Evolutionary conservation across 768 basidiomycete species (phyloP).

Genomic region (Rhodotorula diobovata): DNA sequence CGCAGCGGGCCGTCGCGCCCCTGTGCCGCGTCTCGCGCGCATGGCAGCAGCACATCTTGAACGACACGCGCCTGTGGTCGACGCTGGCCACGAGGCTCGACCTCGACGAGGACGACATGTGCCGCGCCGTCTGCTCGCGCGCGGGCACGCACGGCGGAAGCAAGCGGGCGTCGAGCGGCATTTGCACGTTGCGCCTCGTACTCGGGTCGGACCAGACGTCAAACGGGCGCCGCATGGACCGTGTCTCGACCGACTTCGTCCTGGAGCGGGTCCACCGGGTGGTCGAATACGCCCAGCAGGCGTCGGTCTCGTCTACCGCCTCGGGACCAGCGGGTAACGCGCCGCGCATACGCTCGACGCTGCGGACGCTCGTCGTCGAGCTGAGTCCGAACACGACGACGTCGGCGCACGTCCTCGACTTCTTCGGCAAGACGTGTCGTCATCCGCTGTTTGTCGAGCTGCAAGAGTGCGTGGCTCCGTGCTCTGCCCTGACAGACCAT

Average conservation of each 20-base stretch:
- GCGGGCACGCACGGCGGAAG: neutral
- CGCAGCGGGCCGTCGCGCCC: neutral
- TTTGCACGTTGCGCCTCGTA: neutral
- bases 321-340: neutral
- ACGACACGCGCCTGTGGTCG: conserved; percentile 28
- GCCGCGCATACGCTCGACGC: neutral
- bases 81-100: neutral
- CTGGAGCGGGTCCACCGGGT: neutral
- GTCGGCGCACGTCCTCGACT: neutral
- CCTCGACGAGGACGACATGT: neutral
- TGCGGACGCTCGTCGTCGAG: neutral
- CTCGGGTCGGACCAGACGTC: neutral
- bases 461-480: neutral
- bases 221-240: neutral
- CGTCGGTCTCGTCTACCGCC: neutral
- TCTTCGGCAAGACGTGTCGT: neutral
- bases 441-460: neutral
- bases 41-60: conserved; percentile 18
- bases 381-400: neutral
- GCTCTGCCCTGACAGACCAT: neutral
- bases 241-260: neutral
- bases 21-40: conserved; percentile 21
- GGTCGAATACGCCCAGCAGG: neutral
- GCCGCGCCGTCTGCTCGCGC: neutral
- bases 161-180: conserved; percentile 14